Evolutionary conservation across 2,329 filamentous ascomycete genomes (phyloP).

Genomic region (Aspergillus neotritici): DNA sequence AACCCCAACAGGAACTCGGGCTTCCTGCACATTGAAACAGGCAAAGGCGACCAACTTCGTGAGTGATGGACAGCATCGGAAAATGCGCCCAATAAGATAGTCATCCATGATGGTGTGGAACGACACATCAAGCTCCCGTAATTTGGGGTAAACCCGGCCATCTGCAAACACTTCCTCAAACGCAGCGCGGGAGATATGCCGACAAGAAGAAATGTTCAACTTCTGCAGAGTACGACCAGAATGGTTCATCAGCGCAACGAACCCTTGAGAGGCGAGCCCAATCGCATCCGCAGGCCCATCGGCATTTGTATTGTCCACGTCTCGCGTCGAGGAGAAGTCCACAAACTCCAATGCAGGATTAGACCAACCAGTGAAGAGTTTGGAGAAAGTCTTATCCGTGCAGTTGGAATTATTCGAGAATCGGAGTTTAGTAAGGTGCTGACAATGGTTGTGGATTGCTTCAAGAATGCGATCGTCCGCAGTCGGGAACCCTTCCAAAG

Average conservation of each 20-base stretch:
- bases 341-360: slow-evolving; percentile 66
- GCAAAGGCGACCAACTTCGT: slow-evolving; percentile 57
- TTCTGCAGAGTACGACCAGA: slow-evolving; percentile 61
- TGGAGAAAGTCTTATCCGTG: slow-evolving; percentile 67
- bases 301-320: slow-evolving; percentile 66
- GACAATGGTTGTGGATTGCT: slow-evolving; percentile 65
- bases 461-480: slow-evolving; percentile 65
- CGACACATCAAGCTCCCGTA: slow-evolving; percentile 69
- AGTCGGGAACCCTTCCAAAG: slow-evolving; percentile 62
- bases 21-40: slow-evolving; percentile 55
- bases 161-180: slow-evolving; percentile 69
- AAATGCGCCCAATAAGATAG: slow-evolving; percentile 40
- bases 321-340: slow-evolving; percentile 72
- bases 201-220: slow-evolving; percentile 76
- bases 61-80: slow-evolving; percentile 43
- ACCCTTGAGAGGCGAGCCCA: slow-evolving; percentile 70
- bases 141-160: slow-evolving; percentile 58
- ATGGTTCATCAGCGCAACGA: slow-evolving; percentile 77
- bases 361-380: slow-evolving; percentile 68
- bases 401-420: slow-evolving; percentile 70
- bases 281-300: slow-evolving; percentile 57
- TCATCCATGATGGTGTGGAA: slow-evolving; percentile 52
- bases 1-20: slow-evolving; percentile 52
- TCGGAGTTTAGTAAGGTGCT: slow-evolving; percentile 66
- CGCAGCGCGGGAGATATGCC: slow-evolving; percentile 67